Conservation (phyloP, 805 yeast species). For the Wickerhamiella kurtzmanii region DNA sequence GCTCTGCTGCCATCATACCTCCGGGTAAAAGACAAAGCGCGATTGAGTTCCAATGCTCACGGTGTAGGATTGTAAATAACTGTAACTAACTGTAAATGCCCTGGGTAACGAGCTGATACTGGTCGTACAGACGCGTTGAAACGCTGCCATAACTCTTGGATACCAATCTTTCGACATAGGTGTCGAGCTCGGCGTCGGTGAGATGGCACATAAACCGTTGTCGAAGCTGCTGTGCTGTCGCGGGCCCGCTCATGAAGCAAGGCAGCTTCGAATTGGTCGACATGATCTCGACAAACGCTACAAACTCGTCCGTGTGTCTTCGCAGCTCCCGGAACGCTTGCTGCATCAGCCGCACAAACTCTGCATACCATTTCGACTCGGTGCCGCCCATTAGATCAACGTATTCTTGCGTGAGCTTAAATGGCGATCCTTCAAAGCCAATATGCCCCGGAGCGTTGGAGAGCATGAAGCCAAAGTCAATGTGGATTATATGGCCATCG, state of each 20-base stretch:
- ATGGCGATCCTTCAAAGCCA: constrained; percentile 96
- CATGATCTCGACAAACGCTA: constrained; percentile 85
- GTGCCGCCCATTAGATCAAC: constrained; percentile 77
- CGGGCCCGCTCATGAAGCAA: constrained; percentile 78
- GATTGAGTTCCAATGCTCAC: too few relatives aligned
- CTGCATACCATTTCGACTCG: constrained; percentile 44
- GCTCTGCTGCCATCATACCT: too few relatives aligned
- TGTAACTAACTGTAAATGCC: constrained; percentile 52
- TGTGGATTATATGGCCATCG: constrained; percentile 79
- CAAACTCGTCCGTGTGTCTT: constrained; percentile 55
- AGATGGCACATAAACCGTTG: constrained; percentile 75
- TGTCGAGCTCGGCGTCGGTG: constrained; percentile 56
- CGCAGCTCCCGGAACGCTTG: constrained; percentile 64
- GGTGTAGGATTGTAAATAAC: neutral
- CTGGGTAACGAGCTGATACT: constrained; percentile 86
- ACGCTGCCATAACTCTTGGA: constrained; percentile 75
- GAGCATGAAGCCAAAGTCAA: constrained; percentile 86
- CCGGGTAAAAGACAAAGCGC: too few relatives aligned
- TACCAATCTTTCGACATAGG: constrained; percentile 68
- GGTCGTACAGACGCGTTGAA: constrained; percentile 87
- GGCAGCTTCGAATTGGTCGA: constrained; percentile 81
- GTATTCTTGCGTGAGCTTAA: constrained; percentile 81
- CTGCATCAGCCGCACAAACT: constrained; percentile 51
- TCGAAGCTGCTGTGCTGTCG: constrained; percentile 61
- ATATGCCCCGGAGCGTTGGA: constrained; percentile 95